Base-by-base conservation (phyloP, 306 rosid genomes). In the Elaeagnus macrophylla region DNA sequence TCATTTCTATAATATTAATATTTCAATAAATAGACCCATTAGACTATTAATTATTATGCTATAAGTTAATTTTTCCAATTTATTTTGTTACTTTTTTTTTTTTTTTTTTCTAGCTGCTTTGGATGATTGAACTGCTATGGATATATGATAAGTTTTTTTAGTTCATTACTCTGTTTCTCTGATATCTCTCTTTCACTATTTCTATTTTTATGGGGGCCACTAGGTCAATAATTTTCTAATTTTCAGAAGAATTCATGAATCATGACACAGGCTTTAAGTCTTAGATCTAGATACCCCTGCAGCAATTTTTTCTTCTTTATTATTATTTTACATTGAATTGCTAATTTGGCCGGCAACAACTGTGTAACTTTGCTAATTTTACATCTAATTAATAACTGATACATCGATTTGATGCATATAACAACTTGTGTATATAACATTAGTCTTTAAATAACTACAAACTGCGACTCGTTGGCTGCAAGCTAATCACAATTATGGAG, bases 361-460 rank as follows among this genome's bases (percentile, higher is more conserved):
- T 85, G 79, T 67, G 79, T 80, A 81, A 25, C 1, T 25, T 3
- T 25, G 32, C 32, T 25, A n/a, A n/a, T n/a, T n/a, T n/a, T n/a
- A n/a, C n/a, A n/a, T n/a, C n/a, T n/a, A n/a, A n/a, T n/a, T n/a
- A n/a, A n/a, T n/a, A n/a, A n/a, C n/a, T n/a, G n/a, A n/a, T n/a
- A n/a, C n/a, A n/a, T n/a, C n/a, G n/a, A n/a, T n/a, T n/a, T n/a
- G n/a, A n/a, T n/a, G n/a, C n/a, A n/a, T n/a, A n/a, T n/a, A n/a
- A n/a, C n/a, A n/a, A n/a, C n/a, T n/a, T n/a, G n/a, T n/a, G n/a
- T n/a, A n/a, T n/a, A n/a, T n/a, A n/a, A n/a, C n/a, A n/a, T n/a
- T n/a, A n/a, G n/a, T n/a, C n/a, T n/a, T n/a, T n/a, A n/a, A n/a
- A n/a, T n/a, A n/a, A n/a, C n/a, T n/a, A n/a, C n/a, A n/a, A n/a